Base-by-base conservation (phyloP, 768 basidiomycete species). In the Boletus tomentosulus region DNA sequence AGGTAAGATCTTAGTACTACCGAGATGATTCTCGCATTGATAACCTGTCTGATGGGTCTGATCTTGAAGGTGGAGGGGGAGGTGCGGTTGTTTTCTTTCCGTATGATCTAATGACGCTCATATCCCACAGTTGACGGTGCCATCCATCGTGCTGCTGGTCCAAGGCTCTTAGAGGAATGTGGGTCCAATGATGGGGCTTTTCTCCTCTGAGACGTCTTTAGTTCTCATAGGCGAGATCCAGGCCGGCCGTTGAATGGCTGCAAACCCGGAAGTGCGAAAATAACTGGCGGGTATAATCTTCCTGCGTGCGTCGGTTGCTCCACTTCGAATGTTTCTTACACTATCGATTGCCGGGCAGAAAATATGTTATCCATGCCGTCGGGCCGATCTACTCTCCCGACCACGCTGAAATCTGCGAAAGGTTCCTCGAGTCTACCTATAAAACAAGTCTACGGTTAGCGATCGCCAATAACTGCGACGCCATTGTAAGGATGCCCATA, bases 311-410 rank as follows among this genome's bases (percentile, higher is more conserved):
- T 78, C 41, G 13, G n/a, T 30, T 3, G 3, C 10, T 19, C 28
- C 47, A 51, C 15, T 42, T n/a, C 38, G 31, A 19, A 43, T n/a
- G 3, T 45, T 22, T 48, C 50, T 52, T 22, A 46, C 38, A 22
- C 13, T 30, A 22, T 31, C 30, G 6, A 50, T 44, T n/a, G 19
- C 7, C 38, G 45, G 13, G 46, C 58, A 89, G 90, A 35, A 78
- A 78, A 35, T 76, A 86, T 64, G 75, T 93, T 54, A 89, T 93
- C 39, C 91, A 92, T 61, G 78, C 91, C 3, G 91, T 92, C 15
- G 91, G 91, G 11, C 91, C 91, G 0, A 67, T 88, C 1, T 91
- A 66, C 65, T 75, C 74, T 5, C 51, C 61, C 3, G 53, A 58
- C 1, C 69, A 75, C 27, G 69, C 67, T 35, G 76, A 77, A 39